Conservation (phyloP, 192 early-diverging fungal species). For the Spizellomyces punctatus region DNA sequence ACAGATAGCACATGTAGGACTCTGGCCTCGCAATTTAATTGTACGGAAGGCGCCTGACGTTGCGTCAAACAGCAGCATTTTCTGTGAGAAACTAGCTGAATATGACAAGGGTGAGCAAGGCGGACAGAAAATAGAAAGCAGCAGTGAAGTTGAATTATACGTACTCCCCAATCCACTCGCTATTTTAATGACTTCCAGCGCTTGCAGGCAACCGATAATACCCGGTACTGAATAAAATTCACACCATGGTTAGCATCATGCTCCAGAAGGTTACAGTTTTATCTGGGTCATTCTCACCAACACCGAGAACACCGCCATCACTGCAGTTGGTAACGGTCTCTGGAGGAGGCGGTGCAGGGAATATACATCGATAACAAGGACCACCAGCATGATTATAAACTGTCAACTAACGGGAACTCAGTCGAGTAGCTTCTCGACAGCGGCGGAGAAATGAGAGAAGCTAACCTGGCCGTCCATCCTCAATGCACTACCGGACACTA, state of each 20-base stretch:
- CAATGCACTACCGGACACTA: slow-evolving; percentile 90
- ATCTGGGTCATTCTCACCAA: slow-evolving; percentile 46
- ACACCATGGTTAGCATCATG: slow-evolving; percentile 8
- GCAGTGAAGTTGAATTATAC: neutral
- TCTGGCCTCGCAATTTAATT: slow-evolving; percentile 74
- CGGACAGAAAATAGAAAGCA: neutral
- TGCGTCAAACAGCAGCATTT: slow-evolving; percentile 82
- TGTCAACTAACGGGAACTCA: slow-evolving; percentile 59
- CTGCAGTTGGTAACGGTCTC: slow-evolving; percentile 87
- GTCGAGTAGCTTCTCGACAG: neutral
- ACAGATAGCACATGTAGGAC: slow-evolving; percentile 80
- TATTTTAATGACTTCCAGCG: slow-evolving; percentile 90
- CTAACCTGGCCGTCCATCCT: slow-evolving; percentile 83
- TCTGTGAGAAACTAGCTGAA: slow-evolving; percentile 40
- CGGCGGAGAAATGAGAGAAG: neutral
- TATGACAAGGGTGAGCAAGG: neutral
- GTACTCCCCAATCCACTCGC: slow-evolving; percentile 60
- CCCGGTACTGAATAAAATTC: slow-evolving; percentile 71
- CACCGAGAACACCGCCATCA: slow-evolving; percentile 92
- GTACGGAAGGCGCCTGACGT: slow-evolving; percentile 72
- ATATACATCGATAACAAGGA: slow-evolving; percentile 96
- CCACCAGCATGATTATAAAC: slow-evolving; percentile 89
- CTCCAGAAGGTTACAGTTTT: neutral
- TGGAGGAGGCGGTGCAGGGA: slow-evolving; percentile 88
- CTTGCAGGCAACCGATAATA: slow-evolving; percentile 89